Percentiles rank a stretch among this genome's conserved stretches.
phyloP scores from a whole-genome alignment of 169 alveolate species.

The Babesia ovata region DNA sequence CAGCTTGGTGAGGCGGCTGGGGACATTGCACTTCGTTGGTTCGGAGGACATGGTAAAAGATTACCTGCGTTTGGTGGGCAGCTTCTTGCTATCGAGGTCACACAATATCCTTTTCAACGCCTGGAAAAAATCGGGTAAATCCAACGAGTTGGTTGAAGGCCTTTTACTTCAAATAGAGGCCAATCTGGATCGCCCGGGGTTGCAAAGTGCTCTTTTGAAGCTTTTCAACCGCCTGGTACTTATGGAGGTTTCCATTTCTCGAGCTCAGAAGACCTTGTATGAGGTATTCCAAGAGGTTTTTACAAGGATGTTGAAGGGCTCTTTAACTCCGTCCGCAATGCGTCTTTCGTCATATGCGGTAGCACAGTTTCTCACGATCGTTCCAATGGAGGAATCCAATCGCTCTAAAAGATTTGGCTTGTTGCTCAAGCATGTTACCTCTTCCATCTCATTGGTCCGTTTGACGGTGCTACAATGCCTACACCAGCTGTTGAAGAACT shows the following conservation, averaged over 20 bases:
- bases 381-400: slow-evolving; percentile 56
- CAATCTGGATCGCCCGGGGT: slow-evolving; percentile 41
- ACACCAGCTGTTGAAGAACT: slow-evolving; percentile 22
- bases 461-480: slow-evolving; percentile 13
- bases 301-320: slow-evolving; percentile 52
- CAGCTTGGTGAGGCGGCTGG: slow-evolving; percentile 47
- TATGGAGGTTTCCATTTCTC: not conserved
- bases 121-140: slow-evolving; percentile 41
- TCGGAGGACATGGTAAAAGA: slow-evolving; percentile 62
- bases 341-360: slow-evolving; percentile 25
- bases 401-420: slow-evolving; percentile 52
- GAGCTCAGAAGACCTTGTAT: slow-evolving; percentile 17
- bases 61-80: slow-evolving; percentile 21
- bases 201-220: slow-evolving; percentile 55
- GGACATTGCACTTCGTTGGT: slow-evolving; percentile 50
- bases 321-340: slow-evolving; percentile 29
- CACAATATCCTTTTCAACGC: slow-evolving; percentile 38
- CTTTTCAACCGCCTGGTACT: slow-evolving; percentile 28
- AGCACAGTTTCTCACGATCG: slow-evolving; percentile 20
- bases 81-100: slow-evolving; percentile 13
- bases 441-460: slow-evolving; percentile 41
- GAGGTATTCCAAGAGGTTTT: slow-evolving; percentile 45
- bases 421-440: slow-evolving; percentile 54
- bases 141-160: slow-evolving; percentile 38
- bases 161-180: slow-evolving; percentile 59